Percentiles rank a stretch among this genome's conserved stretches.
Evolutionary conservation across 139 green algal genomes (phyloP).

Genomic region (Asterochloris erici): DNA sequence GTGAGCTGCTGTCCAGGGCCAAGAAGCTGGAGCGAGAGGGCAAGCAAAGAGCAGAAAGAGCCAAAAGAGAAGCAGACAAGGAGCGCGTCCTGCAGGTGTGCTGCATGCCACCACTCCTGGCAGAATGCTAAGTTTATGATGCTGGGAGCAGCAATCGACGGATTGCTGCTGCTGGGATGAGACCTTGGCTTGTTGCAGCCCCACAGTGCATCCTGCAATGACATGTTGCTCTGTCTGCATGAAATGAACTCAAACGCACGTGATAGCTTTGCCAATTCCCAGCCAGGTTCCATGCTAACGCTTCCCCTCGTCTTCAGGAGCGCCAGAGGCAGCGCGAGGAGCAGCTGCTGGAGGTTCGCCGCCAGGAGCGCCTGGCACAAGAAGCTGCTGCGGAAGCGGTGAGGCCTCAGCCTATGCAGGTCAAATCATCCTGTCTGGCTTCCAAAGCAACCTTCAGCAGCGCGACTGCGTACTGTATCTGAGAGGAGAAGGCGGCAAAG

Average conservation of each 20-base stretch:
- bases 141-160: too few species aligned
- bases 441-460: background rate
- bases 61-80: conserved; percentile 37
- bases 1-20: conserved; percentile 29
- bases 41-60: conserved; percentile 26
- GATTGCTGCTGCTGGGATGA: too few species aligned
- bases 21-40: conserved; percentile 41
- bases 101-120: too few species aligned
- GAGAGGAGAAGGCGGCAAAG: background rate
- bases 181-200: too few species aligned
- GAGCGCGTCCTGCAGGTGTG: conserved; percentile 34
- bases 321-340: conserved; percentile 28
- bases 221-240: too few species aligned
- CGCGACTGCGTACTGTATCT: background rate
- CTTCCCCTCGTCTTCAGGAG: background rate
- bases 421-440: background rate
- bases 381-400: conserved; percentile 40
- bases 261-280: too few species aligned
- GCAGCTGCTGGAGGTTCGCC: conserved; percentile 36
- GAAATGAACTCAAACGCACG: too few species aligned
- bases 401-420: background rate
- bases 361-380: conserved; percentile 22
- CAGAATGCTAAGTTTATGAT: too few species aligned
- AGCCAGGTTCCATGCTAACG: too few species aligned
- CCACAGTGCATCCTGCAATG: too few species aligned